Conservation (phyloP, 2,329 filamentous ascomycete species). For the Arthrobotrys sphaeroides region DNA sequence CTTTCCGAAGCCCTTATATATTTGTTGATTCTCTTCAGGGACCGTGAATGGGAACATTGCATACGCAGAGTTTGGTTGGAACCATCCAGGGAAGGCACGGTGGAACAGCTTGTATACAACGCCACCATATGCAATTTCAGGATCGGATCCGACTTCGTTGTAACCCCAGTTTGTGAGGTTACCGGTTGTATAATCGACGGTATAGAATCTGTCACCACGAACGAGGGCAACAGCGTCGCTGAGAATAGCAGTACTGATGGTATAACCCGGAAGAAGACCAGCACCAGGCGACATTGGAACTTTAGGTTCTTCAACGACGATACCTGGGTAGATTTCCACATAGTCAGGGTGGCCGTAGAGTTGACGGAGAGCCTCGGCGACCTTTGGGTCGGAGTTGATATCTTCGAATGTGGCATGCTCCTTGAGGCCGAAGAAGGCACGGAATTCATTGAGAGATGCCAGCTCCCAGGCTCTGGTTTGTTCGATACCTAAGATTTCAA, state of each 20-base stretch:
- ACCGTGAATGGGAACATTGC: conserved; percentile 65
- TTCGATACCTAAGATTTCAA: conserved; percentile 72
- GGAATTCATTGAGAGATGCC: conserved; percentile 72
- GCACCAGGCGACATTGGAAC: conserved; percentile 66
- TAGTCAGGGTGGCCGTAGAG: conserved; percentile 72
- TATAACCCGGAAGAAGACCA: conserved; percentile 67
- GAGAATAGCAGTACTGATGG: conserved; percentile 68
- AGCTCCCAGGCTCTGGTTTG: conserved; percentile 72
- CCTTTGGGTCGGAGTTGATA: conserved; percentile 69
- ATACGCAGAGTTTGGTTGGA: conserved; percentile 62
- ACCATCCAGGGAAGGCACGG: conserved; percentile 64
- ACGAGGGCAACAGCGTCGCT: conserved; percentile 71
- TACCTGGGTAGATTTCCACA: conserved; percentile 75
- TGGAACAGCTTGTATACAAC: conserved; percentile 65
- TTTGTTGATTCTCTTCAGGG: conserved; percentile 61
- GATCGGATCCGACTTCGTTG: conserved; percentile 62
- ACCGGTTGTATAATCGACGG: conserved; percentile 64
- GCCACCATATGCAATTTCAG: conserved; percentile 62
- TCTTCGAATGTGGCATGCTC: conserved; percentile 69
- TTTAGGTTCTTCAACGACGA: conserved; percentile 71
- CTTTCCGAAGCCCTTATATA: conserved; percentile 65
- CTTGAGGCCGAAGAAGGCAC: conserved; percentile 71
- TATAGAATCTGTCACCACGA: conserved; percentile 70
- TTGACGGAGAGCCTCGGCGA: conserved; percentile 67
- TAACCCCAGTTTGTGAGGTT: conserved; percentile 64